These are phyloP conservation scores for Neurospora terricola DNA, from an alignment of 495 filamentous ascomycete genomes.

Conservation along the genomic window DNA sequence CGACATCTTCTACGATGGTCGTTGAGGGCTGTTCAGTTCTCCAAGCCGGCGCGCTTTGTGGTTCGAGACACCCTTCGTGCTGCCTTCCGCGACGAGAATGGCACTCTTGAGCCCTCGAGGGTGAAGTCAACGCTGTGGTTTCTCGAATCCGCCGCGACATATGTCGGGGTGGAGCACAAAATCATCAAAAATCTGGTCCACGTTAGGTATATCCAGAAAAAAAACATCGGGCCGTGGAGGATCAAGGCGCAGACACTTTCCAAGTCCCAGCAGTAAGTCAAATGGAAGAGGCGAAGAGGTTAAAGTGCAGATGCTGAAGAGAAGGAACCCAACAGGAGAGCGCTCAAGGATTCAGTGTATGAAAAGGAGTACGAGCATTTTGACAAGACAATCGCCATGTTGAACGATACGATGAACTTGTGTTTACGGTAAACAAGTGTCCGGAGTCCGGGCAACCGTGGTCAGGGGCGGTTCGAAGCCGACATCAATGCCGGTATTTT, in stretches of 20 bases:
- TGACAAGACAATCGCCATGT: slow-evolving; percentile 55
- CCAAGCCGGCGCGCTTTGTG: slow-evolving; percentile 62
- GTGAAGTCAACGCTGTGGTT: slow-evolving; percentile 72
- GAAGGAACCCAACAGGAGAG: not conserved
- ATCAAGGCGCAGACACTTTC: not conserved
- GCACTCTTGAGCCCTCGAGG: slow-evolving; percentile 46
- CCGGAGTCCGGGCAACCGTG: slow-evolving; percentile 6
- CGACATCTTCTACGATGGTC: slow-evolving; percentile 63
- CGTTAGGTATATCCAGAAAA: slow-evolving; percentile 35
- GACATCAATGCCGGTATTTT: not conserved
- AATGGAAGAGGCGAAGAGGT: not conserved
- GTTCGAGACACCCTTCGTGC: slow-evolving; percentile 53
- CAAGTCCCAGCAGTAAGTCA: slow-evolving; percentile 3
- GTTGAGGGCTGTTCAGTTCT: slow-evolving; percentile 71
- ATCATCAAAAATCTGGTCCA: slow-evolving; percentile 67
- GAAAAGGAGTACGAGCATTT: slow-evolving; percentile 43
- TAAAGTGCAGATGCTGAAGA: not conserved
- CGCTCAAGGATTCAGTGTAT: not conserved
- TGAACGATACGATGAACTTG: slow-evolving; percentile 61
- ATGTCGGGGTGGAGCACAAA: slow-evolving; percentile 65
- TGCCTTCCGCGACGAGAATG: slow-evolving; percentile 55
- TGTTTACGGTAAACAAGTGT: slow-evolving; percentile 48
- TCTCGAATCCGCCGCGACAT: slow-evolving; percentile 54
- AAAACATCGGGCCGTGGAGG: not conserved
- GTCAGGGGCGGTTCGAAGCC: not conserved